These are phyloP conservation scores for Vararia minispora DNA, from an alignment of 768 basidiomycete genomes.

Conservation along the genomic window DNA sequence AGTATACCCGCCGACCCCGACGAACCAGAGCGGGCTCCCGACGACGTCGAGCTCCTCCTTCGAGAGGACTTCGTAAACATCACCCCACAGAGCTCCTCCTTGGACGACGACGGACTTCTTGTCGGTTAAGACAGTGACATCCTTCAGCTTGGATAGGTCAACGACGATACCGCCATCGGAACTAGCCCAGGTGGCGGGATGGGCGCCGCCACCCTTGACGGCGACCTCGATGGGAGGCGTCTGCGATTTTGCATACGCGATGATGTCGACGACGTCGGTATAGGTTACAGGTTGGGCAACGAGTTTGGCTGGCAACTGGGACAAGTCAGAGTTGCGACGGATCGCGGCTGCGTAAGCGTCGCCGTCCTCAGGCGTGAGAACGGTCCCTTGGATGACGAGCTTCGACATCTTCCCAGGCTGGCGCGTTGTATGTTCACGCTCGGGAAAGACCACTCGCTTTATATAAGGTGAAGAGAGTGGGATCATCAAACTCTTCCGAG, in stretches of 20 bases:
- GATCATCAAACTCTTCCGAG: too few relatives aligned
- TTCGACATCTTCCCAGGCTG: too few relatives aligned
- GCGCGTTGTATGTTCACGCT: too few relatives aligned
- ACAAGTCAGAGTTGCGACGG: conserved; percentile 14
- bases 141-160: conserved; percentile 20
- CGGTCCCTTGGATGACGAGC: conserved; percentile 9
- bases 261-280: conserved; percentile 10
- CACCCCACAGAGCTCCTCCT: conserved; percentile 22
- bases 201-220: conserved; percentile 22
- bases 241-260: conserved; percentile 11
- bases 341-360: conserved; percentile 13
- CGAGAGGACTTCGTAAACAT: conserved; percentile 15
- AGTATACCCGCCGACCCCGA: conserved; percentile 16
- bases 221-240: conserved; percentile 15
- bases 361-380: conserved; percentile 11
- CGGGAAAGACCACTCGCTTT: too few relatives aligned
- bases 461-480: too few relatives aligned
- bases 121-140: conserved; percentile 18
- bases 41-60: conserved; percentile 12
- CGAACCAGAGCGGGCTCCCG: conserved; percentile 14
- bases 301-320: conserved; percentile 9
- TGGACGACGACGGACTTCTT: conserved; percentile 18
- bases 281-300: conserved; percentile 12
- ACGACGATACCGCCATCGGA: conserved; percentile 23
- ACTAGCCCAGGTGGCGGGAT: conserved; percentile 21